phyloP scores from a whole-genome alignment of 2,329 filamentous ascomycete species.

The Aspergillus udagawae region DNA sequence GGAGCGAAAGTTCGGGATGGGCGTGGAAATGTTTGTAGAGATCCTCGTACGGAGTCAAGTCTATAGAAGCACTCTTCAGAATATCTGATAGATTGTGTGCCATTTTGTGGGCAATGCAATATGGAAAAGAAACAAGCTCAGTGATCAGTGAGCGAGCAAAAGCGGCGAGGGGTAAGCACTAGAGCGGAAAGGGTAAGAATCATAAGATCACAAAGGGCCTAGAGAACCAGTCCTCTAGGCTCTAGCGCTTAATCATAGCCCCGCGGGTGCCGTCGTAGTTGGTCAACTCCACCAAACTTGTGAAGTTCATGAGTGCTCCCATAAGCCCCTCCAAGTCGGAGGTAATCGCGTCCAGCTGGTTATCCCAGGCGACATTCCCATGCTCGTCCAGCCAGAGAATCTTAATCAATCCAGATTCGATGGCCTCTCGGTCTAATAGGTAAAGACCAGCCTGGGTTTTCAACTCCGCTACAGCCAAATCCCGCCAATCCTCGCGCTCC shows the following conservation, averaged over 20 bases:
- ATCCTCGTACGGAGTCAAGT: conserved; percentile 47
- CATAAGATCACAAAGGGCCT: no score
- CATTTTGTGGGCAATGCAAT: conserved; percentile 20
- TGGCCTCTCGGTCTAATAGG: not conserved
- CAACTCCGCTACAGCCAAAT: not conserved
- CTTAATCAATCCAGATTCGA: not conserved
- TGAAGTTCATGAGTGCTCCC: not conserved
- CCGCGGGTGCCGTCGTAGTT: not conserved
- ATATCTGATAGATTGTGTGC: conserved; percentile 18
- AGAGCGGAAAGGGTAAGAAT: not conserved
- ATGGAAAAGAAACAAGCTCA: no score
- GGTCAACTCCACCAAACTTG: not conserved
- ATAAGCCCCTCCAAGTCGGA: not conserved
- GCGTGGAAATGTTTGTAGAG: conserved; percentile 58
- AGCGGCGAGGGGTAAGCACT: no score
- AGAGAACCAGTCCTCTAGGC: not conserved
- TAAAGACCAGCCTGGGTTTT: not conserved
- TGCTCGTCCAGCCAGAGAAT: not conserved
- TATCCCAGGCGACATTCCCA: not conserved
- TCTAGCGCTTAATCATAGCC: not conserved
- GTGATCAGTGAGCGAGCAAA: no score
- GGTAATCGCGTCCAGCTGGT: not conserved
- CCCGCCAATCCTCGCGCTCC: not conserved
- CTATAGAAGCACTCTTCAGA: conserved; percentile 14
- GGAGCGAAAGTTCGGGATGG: conserved; percentile 57